A percentile compares a stretch with the other conserved stretches of the same genome.
These are phyloP conservation scores for Cystofilobasidium macerans DNA, from an alignment of 768 basidiomycete genomes.

Conservation along the genomic window DNA sequence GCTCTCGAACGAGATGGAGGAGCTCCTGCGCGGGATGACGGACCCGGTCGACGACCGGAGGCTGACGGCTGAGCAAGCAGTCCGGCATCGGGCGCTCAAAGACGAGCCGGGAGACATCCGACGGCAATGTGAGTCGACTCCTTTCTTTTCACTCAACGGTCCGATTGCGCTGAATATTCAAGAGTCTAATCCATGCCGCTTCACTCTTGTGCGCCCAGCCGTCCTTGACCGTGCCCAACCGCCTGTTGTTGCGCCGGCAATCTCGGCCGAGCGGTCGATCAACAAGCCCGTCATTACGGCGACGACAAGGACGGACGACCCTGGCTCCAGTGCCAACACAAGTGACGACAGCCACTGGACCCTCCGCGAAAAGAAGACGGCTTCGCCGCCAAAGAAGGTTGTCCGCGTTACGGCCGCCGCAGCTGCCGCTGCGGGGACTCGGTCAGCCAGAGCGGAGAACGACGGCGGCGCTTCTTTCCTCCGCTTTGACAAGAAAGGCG, in stretches of 20 bases:
- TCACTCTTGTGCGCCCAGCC: no score
- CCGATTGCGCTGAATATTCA: no score
- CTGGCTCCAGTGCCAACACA: no score
- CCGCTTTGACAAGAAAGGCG: not conserved
- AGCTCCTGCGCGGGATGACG: constrained; percentile 16
- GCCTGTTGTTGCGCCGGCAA: no score
- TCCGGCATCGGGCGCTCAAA: constrained; percentile 1
- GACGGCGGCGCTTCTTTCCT: not conserved
- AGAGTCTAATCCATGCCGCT: no score
- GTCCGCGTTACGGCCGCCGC: not conserved
- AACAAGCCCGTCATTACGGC: no score
- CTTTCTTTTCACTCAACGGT: no score
- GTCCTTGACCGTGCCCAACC: no score
- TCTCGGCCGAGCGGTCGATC: no score
- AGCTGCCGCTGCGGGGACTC: not conserved
- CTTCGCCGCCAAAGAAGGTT: not conserved
- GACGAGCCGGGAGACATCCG: no score
- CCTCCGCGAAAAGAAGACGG: constrained; percentile 1
- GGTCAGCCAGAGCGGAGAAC: not conserved
- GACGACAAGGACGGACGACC: not conserved
- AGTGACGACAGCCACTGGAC: no score
- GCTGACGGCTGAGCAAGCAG: constrained; percentile 2
- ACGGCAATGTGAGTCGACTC: no score
- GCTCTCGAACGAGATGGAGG: constrained; percentile 25
- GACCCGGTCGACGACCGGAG: constrained; percentile 12